Evolutionary conservation across 2,329 filamentous ascomycete species (phyloP).

Genomic region (Gliomastix tumulicola): DNA sequence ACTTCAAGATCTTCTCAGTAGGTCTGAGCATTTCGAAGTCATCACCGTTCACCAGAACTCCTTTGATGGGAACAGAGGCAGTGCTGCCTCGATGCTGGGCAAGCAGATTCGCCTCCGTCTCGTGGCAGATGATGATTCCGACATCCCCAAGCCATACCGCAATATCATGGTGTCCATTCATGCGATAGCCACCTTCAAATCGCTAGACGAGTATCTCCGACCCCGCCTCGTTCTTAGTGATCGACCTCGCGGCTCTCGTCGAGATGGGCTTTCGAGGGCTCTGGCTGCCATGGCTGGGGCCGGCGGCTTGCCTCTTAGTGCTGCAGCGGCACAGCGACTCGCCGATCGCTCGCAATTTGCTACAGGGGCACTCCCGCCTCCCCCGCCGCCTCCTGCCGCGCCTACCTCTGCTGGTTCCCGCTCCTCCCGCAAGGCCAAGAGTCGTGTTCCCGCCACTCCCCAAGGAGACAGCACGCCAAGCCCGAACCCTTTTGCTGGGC

Average conservation of each 20-base stretch:
- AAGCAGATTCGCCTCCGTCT: slow-evolving; percentile 90
- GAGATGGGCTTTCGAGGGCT: slow-evolving; percentile 60
- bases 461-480: slow-evolving; percentile 31
- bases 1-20: slow-evolving; percentile 89
- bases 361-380: slow-evolving; percentile 18
- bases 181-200: slow-evolving; percentile 96
- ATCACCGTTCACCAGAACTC: slow-evolving; percentile 91
- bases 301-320: slow-evolving; percentile 49
- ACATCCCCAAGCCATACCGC: slow-evolving; percentile 79
- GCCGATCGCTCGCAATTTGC: slow-evolving; percentile 33
- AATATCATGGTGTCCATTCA: slow-evolving; percentile 99
- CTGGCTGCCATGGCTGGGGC: slow-evolving; percentile 74
- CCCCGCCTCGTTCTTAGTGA: slow-evolving; percentile 81
- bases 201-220: slow-evolving; percentile 89
- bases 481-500: slow-evolving; percentile 36
- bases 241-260: slow-evolving; percentile 51
- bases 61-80: slow-evolving; percentile 83
- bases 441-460: slow-evolving; percentile 23
- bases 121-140: slow-evolving; percentile 81
- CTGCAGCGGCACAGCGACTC: slow-evolving; percentile 36
- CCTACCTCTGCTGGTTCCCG: slow-evolving; percentile 36
- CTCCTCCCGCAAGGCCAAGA: slow-evolving; percentile 36
- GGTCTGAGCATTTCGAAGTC: slow-evolving; percentile 96
- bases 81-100: slow-evolving; percentile 89
- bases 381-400: slow-evolving; percentile 27